Percentiles rank a stretch among this genome's conserved stretches.
Evolutionary conservation across 345 rosid genomes (phyloP).

Genomic region (Eucalyptus sp.): DNA sequence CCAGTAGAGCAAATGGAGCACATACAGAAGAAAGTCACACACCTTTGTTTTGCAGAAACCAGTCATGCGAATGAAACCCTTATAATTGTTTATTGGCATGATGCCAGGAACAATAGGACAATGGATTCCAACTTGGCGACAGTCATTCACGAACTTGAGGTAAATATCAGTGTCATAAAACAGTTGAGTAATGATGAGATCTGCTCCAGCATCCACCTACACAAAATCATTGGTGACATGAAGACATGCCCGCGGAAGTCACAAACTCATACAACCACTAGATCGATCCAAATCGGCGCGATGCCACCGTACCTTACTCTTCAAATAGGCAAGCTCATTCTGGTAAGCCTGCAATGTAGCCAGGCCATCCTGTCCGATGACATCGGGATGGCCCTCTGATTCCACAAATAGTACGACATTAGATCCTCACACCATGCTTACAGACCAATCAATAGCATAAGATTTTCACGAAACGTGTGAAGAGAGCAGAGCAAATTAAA

Average conservation of each 20-base stretch:
- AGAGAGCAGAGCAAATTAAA: neutral
- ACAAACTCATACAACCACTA: neutral
- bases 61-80: conserved; percentile 86
- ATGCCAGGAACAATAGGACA: conserved; percentile 95
- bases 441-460: neutral
- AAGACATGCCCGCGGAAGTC: neutral
- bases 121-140: conserved; percentile 76
- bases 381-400: conserved; percentile 94
- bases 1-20: neutral
- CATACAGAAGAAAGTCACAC: neutral
- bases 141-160: conserved; percentile 89
- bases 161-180: conserved; percentile 88
- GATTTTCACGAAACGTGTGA: no score
- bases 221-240: neutral
- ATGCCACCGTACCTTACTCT: conserved; percentile 46
- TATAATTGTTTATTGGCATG: conserved; percentile 90
- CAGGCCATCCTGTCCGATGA: conserved; percentile 54
- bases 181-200: conserved; percentile 73
- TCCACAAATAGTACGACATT: neutral
- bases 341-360: conserved; percentile 64
- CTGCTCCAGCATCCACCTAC: conserved; percentile 97
- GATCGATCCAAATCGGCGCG: neutral
- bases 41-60: conserved; percentile 97
- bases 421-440: neutral
- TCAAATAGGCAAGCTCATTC: conserved; percentile 80